Percentiles rank a stretch among this genome's conserved stretches.
Evolutionary conservation across 2,329 filamentous ascomycete species (phyloP).

Genomic region (Aspergillus piperis): DNA sequence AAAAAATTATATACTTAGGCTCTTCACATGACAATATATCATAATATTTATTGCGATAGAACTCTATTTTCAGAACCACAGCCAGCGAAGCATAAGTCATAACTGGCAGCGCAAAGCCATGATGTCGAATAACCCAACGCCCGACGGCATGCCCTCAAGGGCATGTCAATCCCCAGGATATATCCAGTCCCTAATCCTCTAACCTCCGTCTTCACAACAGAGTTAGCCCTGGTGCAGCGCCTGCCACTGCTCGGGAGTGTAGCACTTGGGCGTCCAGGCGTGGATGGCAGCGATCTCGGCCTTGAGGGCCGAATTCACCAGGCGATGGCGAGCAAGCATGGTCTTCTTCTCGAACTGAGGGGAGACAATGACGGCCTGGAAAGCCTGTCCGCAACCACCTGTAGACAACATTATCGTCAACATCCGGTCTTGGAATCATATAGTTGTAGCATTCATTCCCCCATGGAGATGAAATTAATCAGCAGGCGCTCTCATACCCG

Average conservation of each 20-base stretch:
- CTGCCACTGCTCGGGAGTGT: constrained; percentile 87
- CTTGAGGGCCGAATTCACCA: constrained; percentile 82
- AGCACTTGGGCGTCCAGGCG: constrained; percentile 92
- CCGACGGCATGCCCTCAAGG: constrained; percentile 15
- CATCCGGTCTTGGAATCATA: background rate
- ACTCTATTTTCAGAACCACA: constrained; percentile 11
- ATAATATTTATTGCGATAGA: constrained; percentile 4
- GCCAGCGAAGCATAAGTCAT: constrained; percentile 3
- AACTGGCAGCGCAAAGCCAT: constrained; percentile 5
- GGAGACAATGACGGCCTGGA: constrained; percentile 70
- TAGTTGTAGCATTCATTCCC: background rate
- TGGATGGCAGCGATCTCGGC: constrained; percentile 88
- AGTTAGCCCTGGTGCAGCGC: constrained; percentile 54
- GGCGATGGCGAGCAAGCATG: constrained; percentile 79
- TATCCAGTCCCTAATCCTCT: constrained; percentile 8
- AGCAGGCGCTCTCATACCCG: constrained; percentile 60
- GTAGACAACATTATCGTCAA: constrained; percentile 3
- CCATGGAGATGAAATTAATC: constrained; percentile 3
- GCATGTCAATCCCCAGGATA: constrained; percentile 18
- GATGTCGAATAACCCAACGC: constrained; percentile 13
- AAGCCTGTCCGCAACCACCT: constrained; percentile 73
- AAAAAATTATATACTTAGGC: background rate
- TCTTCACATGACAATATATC: constrained; percentile 4
- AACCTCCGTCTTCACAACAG: background rate
- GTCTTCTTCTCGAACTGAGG: constrained; percentile 69